These are phyloP conservation scores for Hortaea sp. DNA, from an alignment of 2,329 filamentous ascomycete species.

Conservation along the genomic window DNA sequence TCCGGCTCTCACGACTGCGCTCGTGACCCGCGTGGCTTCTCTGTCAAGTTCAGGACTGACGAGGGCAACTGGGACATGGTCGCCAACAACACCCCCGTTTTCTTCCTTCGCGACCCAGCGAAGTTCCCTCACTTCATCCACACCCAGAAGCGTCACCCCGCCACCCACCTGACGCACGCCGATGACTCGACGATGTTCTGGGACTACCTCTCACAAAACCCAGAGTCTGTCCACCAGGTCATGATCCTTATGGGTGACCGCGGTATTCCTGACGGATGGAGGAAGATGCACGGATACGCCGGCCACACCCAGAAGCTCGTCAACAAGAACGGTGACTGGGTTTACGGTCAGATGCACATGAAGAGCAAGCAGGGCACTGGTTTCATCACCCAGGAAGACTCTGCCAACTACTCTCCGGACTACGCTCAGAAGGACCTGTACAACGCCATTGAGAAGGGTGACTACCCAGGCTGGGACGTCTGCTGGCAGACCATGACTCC, in stretches of 20 bases:
- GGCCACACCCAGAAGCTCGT: slow-evolving; percentile 46
- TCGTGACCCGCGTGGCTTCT: slow-evolving; percentile 62
- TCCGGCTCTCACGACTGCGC: slow-evolving; percentile 61
- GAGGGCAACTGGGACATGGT: slow-evolving; percentile 46
- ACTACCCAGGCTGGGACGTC: slow-evolving; percentile 44
- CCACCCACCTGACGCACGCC: slow-evolving; percentile 58
- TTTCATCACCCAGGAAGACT: slow-evolving; percentile 44
- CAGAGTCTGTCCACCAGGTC: slow-evolving; percentile 44
- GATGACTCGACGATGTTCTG: slow-evolving; percentile 57
- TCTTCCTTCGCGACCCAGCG: slow-evolving; percentile 63
- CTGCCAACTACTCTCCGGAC: slow-evolving; percentile 41
- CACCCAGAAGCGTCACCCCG: slow-evolving; percentile 64
- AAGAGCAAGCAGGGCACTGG: slow-evolving; percentile 43
- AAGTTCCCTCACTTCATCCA: slow-evolving; percentile 68
- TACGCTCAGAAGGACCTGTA: slow-evolving; percentile 45
- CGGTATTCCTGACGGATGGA: slow-evolving; percentile 45
- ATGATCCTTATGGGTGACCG: slow-evolving; percentile 46
- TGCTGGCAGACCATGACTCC: slow-evolving; percentile 43
- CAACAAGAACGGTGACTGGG: slow-evolving; percentile 45
- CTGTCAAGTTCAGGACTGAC: slow-evolving; percentile 62
- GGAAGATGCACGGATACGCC: slow-evolving; percentile 46
- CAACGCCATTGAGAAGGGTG: slow-evolving; percentile 42
- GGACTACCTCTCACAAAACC: slow-evolving; percentile 48
- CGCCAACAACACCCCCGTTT: slow-evolving; percentile 64
- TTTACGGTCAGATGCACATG: slow-evolving; percentile 44